Base-by-base conservation (phyloP, 768 basidiomycete genomes). In the Leccinellum luteum region DNA sequence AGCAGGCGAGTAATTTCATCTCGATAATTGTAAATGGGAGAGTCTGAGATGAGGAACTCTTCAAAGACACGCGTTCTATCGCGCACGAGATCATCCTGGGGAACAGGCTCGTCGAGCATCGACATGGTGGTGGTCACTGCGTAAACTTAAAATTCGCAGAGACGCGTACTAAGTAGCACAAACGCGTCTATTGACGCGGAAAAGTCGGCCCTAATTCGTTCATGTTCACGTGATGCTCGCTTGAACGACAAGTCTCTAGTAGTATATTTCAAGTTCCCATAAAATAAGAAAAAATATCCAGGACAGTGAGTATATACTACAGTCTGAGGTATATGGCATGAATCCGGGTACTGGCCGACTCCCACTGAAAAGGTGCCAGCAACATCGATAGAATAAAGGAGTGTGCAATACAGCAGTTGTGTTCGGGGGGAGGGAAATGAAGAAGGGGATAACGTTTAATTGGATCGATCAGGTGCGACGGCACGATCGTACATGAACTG, bases 1-100 rank as follows among this genome's bases (percentile, higher is more conserved):
- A 98, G 82, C 86, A 98, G 85, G 64, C 85, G 83, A 47, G 82
- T 79, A 62, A 96, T 88, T 56, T 90, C 88, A 65, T 94, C 88
- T 65, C 86, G 84, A 78, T 96, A 95, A 73, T 91, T 92, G 79
- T 85, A 85, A 19, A 85, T 66, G 27, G 81, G 71, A 3, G 83
- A 83, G 56, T 86, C 86, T 35, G 85, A 82, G 63, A 84, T 82
- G 34, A 93, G 80, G 61, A 97, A 95, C 60, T 91, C 90, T 66
- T 90, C 87, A 65, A 97, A 92, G 35, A 85, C 78, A 63, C 87
- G 85, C 54, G 85, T 83, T 57, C 90, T 80, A 63, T 94, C 90
- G 64, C 83, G 82, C 76, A 90, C 79, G 48, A 88, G 81, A 70
- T 91, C 90, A 73, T 85, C 83, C 57, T 82, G 80, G 13, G 84